Evolutionary conservation across 2,329 filamentous ascomycete genomes (phyloP).

Genomic region (Talaromyces sp.): DNA sequence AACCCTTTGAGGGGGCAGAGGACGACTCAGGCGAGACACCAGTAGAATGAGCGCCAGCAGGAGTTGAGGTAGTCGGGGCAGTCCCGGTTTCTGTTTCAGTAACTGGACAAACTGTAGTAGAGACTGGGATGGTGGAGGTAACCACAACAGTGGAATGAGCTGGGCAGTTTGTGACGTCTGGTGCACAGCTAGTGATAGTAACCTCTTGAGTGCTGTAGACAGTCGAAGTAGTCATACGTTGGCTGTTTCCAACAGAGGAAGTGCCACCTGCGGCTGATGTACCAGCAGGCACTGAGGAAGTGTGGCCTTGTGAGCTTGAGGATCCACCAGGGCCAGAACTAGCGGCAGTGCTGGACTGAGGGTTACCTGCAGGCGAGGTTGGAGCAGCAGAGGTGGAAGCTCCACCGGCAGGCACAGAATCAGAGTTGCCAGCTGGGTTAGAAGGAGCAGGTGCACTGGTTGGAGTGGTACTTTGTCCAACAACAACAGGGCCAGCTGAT

Average conservation of each 20-base stretch:
- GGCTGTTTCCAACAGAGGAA: background rate
- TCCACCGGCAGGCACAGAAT: background rate
- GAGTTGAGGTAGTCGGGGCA: background rate
- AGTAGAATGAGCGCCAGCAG: background rate
- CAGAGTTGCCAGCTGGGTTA: background rate
- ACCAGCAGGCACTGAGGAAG: background rate
- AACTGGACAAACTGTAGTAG: constrained; percentile 63
- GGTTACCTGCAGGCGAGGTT: background rate
- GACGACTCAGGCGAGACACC: background rate
- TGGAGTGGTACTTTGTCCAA: background rate
- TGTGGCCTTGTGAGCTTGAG: background rate
- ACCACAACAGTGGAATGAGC: constrained; percentile 52
- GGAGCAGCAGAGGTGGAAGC: background rate
- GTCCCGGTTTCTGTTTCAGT: constrained; percentile 21
- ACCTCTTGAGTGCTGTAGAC: constrained; percentile 39
- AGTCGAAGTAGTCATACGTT: constrained; percentile 38
- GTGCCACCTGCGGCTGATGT: background rate
- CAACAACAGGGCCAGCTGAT: background rate
- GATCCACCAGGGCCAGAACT: background rate
- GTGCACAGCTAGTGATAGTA: constrained; percentile 44
- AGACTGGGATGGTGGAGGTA: constrained; percentile 59
- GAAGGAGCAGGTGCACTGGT: background rate
- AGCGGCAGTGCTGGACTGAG: background rate
- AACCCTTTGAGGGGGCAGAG: background rate
- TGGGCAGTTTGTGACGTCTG: constrained; percentile 54